These are phyloP conservation scores for Diddensiella transvaalensis DNA, from an alignment of 805 yeast genomes.

Conservation along the genomic window DNA sequence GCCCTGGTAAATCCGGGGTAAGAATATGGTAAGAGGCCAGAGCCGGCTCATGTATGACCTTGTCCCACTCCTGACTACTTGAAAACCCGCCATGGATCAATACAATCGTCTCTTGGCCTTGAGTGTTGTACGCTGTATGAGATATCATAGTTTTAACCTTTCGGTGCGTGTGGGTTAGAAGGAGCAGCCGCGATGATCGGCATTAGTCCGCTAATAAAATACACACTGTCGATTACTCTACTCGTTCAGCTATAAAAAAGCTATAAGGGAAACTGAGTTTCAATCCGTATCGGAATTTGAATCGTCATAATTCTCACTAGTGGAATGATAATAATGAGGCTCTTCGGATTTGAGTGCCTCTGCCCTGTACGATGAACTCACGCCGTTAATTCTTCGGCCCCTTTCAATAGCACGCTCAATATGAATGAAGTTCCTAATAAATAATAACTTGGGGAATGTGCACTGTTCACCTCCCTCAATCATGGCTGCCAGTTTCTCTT, in stretches of 20 bases:
- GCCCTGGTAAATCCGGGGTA: no score
- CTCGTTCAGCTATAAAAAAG: no score
- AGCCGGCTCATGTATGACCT: no score
- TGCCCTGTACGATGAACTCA: background rate
- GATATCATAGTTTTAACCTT: no score
- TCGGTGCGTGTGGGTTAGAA: no score
- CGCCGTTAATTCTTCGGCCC: background rate
- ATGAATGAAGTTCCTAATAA: constrained; percentile 58
- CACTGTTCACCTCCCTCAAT: constrained; percentile 60
- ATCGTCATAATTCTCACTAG: background rate
- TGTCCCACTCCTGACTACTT: no score
- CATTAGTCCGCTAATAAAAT: background rate
- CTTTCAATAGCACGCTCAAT: constrained; percentile 63
- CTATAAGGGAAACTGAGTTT: no score
- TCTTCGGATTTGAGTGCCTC: background rate
- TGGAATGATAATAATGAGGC: constrained; percentile 1
- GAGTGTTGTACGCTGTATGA: no score
- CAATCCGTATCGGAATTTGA: background rate
- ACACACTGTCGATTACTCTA: background rate
- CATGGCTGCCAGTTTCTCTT: constrained; percentile 51
- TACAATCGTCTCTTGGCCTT: no score
- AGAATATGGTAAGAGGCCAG: no score
- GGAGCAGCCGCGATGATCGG: no score
- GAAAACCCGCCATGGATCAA: no score
- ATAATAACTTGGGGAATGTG: constrained; percentile 62